A percentile compares a stretch with the other conserved stretches of the same genome.
Evolutionary conservation across 2,329 filamentous ascomycete genomes (phyloP).

Genomic region (Ambrosiella cleistominuta): DNA sequence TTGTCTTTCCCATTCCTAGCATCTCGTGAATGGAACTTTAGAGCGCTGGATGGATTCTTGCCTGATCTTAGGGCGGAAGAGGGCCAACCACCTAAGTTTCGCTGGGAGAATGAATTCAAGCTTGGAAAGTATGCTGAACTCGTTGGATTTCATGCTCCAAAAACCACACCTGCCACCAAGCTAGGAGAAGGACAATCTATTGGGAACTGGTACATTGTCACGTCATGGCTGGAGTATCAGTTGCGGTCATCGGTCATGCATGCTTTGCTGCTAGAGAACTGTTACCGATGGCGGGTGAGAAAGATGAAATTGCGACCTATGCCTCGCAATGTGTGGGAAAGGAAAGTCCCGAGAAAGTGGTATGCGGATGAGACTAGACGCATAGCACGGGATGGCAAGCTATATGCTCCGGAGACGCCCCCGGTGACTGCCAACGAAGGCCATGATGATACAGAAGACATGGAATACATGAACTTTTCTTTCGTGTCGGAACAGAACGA

Average conservation of each 20-base stretch:
- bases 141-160: not conserved
- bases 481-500: not conserved
- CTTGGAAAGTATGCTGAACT: not conserved
- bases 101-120: not conserved
- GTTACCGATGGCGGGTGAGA: not conserved
- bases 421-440: slow-evolving; percentile 43
- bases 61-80: not conserved
- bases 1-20: slow-evolving; percentile 4
- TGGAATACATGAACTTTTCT: not conserved
- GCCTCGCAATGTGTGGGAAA: slow-evolving; percentile 21
- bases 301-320: not conserved
- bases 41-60: not conserved
- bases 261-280: not conserved
- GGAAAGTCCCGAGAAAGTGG: slow-evolving; percentile 26
- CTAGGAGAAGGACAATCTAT: slow-evolving; percentile 1
- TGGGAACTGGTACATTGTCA: slow-evolving; percentile 2
- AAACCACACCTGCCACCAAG: not conserved
- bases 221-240: slow-evolving; percentile 6
- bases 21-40: slow-evolving; percentile 1
- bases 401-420: slow-evolving; percentile 50
- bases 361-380: slow-evolving; percentile 20
- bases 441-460: not conserved
- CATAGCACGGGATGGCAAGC: slow-evolving; percentile 26
- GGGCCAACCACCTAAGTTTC: not conserved
- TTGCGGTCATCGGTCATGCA: slow-evolving; percentile 4